phyloP scores from a whole-genome alignment of 2,329 filamentous ascomycete genomes.

The Diaporthe batatas region DNA sequence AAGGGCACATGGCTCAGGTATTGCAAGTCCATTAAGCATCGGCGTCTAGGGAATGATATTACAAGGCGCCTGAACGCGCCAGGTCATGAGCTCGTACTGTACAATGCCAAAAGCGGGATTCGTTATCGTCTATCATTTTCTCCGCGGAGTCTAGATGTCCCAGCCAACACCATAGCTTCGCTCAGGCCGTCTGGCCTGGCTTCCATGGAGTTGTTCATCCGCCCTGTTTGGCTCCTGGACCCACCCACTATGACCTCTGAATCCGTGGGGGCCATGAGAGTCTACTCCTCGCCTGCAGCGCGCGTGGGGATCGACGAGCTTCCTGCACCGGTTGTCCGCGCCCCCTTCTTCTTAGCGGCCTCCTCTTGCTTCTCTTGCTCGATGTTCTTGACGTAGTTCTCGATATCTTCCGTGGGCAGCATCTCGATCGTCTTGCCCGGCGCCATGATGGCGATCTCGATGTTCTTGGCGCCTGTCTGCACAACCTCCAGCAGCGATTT shows the following conservation, averaged over 20 bases:
- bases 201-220: background rate
- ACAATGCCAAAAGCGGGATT: conserved; percentile 38
- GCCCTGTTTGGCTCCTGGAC: background rate
- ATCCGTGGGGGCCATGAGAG: background rate
- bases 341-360: conserved; percentile 95
- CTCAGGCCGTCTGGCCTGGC: conserved; percentile 4
- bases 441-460: conserved; percentile 98
- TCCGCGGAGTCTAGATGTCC: conserved; percentile 27
- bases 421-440: conserved; percentile 93
- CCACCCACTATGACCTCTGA: background rate
- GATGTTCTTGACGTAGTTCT: conserved; percentile 97
- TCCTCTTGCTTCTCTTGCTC: conserved; percentile 99
- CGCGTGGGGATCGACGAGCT: conserved; percentile 81
- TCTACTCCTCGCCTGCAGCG: conserved; percentile 55
- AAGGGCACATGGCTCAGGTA: background rate
- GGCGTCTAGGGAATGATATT: conserved; percentile 43
- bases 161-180: background rate
- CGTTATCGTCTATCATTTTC: conserved; percentile 35
- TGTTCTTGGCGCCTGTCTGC: conserved; percentile 99
- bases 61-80: conserved; percentile 41
- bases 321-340: conserved; percentile 77
- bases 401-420: conserved; percentile 95
- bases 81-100: conserved; percentile 43
- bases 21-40: conserved; percentile 37
- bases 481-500: conserved; percentile 98